Evolutionary conservation across 2,329 filamentous ascomycete genomes (phyloP).

Genomic region (Bipolaris zeicola): DNA sequence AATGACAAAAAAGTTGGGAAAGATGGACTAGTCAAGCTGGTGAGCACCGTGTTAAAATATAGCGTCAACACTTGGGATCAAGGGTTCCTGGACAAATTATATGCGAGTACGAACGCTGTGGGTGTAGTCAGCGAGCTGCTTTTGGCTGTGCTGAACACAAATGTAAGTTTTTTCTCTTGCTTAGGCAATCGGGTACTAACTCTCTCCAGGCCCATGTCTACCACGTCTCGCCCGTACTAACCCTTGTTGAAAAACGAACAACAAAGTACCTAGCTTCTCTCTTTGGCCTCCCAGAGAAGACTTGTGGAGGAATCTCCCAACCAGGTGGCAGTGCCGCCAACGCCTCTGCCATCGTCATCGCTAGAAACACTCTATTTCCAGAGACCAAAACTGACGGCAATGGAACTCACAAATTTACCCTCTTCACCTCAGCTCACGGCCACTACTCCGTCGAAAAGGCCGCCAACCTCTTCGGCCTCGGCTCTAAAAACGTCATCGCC

Average conservation of each 20-base stretch:
- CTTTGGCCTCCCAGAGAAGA: conserved; percentile 59
- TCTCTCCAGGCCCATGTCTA: conserved; percentile 76
- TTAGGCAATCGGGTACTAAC: not conserved
- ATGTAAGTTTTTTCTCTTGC: conserved; percentile 56
- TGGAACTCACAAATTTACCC: conserved; percentile 66
- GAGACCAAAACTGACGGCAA: conserved; percentile 77
- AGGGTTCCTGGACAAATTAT: conserved; percentile 94
- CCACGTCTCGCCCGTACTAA: conserved; percentile 87
- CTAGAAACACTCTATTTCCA: conserved; percentile 84
- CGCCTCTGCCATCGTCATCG: conserved; percentile 81
- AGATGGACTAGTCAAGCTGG: conserved; percentile 53
- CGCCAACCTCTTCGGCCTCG: conserved; percentile 87
- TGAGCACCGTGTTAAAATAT: conserved; percentile 75
- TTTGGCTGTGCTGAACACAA: conserved; percentile 87
- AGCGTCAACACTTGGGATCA: conserved; percentile 99
- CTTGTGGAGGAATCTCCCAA: conserved; percentile 73
- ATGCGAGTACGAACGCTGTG: conserved; percentile 85
- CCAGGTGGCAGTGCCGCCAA: conserved; percentile 88
- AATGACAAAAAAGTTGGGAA: conserved; percentile 50
- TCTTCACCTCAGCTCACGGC: conserved; percentile 88
- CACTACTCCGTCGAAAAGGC: conserved; percentile 97
- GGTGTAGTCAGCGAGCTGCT: conserved; percentile 85
- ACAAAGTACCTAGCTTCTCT: conserved; percentile 72
- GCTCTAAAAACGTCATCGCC: conserved; percentile 71
- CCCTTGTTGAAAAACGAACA: conserved; percentile 85